phyloP scores from a whole-genome alignment of 306 rosid genomes.

The Bauhinia variegata region DNA sequence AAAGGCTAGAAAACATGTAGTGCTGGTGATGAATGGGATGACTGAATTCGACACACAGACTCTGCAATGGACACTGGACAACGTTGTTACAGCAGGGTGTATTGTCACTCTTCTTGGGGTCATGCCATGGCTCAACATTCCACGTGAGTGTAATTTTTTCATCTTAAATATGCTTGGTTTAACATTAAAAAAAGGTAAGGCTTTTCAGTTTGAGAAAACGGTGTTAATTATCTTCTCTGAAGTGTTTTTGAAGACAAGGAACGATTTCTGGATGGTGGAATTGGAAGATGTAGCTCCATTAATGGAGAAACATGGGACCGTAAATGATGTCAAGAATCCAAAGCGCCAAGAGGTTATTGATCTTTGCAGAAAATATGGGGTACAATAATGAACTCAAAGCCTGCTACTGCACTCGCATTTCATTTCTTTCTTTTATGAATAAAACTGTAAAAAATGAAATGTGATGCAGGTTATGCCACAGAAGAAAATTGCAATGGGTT shows the following conservation, averaged over 20 bases:
- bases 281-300: constrained; percentile 36
- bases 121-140: constrained; percentile 70
- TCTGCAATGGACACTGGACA: constrained; percentile 56
- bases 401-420: background rate
- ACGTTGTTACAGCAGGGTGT: constrained; percentile 44
- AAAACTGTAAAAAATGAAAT: background rate
- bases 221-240: too few species aligned
- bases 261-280: constrained; percentile 53
- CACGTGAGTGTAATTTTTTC: constrained; percentile 35
- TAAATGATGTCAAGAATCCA: constrained; percentile 46
- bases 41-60: constrained; percentile 52
- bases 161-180: background rate
- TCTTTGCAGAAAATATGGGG: constrained; percentile 58
- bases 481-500: constrained; percentile 64
- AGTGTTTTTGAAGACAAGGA: constrained; percentile 53
- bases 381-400: constrained; percentile 14
- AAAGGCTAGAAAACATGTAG: constrained; percentile 38
- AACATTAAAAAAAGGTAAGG: background rate
- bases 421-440: background rate
- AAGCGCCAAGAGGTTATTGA: constrained; percentile 48
- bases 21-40: constrained; percentile 66
- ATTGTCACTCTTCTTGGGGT: constrained; percentile 60
- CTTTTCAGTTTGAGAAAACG: too few species aligned
- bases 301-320: constrained; percentile 33
- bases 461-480: constrained; percentile 51